phyloP scores from a whole-genome alignment of 352 stramenopile genomes.

The Pelagophyceae sp. region DNA sequence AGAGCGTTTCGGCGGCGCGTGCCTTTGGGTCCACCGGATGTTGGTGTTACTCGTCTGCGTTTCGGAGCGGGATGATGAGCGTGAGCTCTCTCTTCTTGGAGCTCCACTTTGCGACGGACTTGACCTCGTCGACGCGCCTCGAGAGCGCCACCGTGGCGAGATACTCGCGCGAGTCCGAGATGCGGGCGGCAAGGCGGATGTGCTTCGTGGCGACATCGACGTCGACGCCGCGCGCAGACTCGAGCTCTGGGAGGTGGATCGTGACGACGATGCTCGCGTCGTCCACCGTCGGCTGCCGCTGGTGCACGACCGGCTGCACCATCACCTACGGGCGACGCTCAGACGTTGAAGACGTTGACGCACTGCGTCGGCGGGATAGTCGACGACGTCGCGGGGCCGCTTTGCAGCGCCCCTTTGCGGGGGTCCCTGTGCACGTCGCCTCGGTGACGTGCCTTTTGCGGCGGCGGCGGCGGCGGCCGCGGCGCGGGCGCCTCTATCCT shows the following conservation, averaged over 20 bases:
- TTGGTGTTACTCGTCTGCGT: too few species aligned
- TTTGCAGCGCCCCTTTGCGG: too few species aligned
- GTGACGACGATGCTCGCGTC: neutral
- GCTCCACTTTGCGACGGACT: constrained; percentile 21
- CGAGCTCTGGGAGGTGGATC: neutral
- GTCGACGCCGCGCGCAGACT: neutral
- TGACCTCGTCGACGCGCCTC: neutral
- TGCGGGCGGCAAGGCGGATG: neutral
- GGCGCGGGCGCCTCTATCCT: too few species aligned
- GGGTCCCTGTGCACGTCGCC: too few species aligned
- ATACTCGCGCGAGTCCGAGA: neutral
- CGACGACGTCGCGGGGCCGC: too few species aligned
- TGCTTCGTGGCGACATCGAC: neutral
- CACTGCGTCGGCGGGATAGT: too few species aligned
- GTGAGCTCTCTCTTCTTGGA: neutral
- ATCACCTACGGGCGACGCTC: too few species aligned
- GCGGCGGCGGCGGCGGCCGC: too few species aligned
- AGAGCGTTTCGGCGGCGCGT: too few species aligned
- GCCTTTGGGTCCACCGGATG: too few species aligned
- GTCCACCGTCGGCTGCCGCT: neutral
- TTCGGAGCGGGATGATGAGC: neutral
- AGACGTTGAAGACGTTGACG: too few species aligned
- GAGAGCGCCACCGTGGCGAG: neutral
- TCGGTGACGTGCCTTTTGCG: too few species aligned
- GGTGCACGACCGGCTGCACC: neutral